phyloP scores from a whole-genome alignment of 106 monocot species.

The Allium cepa region DNA sequence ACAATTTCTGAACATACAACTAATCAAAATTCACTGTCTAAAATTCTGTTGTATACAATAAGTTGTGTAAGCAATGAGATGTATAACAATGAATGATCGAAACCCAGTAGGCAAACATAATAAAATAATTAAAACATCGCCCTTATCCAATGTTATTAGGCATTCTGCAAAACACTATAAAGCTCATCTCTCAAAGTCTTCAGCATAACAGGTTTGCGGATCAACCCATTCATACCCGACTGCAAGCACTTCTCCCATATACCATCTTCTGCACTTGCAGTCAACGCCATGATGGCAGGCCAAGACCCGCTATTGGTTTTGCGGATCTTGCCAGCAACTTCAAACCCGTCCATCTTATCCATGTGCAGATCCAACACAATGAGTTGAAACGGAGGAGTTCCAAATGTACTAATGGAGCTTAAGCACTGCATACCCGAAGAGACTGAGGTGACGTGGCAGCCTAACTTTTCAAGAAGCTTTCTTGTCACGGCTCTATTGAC shows the following conservation, averaged over 20 bases:
- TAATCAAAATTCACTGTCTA: conserved; percentile 7
- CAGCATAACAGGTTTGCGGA: conserved; percentile 40
- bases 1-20: background rate
- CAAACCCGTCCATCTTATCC: conserved; percentile 27
- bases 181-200: conserved; percentile 48
- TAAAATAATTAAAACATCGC: background rate
- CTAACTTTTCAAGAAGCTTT: conserved; percentile 59
- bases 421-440: conserved; percentile 40
- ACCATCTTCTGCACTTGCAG: conserved; percentile 26
- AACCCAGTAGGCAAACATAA: conserved; percentile 1
- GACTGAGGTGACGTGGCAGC: conserved; percentile 37
- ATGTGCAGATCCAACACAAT: conserved; percentile 46
- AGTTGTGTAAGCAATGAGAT: conserved; percentile 4
- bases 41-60: conserved; percentile 7
- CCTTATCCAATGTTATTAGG: conserved; percentile 10
- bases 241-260: conserved; percentile 50
- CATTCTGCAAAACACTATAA: conserved; percentile 28
- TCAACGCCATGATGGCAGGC: conserved; percentile 47
- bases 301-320: conserved; percentile 29
- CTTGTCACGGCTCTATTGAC: conserved; percentile 36
- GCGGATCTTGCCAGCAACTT: conserved; percentile 29
- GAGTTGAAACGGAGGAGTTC: conserved; percentile 26
- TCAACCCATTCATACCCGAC: conserved; percentile 46
- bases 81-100: conserved; percentile 8
- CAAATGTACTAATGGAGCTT: conserved; percentile 13